Base-by-base conservation (phyloP, 1,284 basidiomycete genomes). In the Naganishia sp. region DNA sequence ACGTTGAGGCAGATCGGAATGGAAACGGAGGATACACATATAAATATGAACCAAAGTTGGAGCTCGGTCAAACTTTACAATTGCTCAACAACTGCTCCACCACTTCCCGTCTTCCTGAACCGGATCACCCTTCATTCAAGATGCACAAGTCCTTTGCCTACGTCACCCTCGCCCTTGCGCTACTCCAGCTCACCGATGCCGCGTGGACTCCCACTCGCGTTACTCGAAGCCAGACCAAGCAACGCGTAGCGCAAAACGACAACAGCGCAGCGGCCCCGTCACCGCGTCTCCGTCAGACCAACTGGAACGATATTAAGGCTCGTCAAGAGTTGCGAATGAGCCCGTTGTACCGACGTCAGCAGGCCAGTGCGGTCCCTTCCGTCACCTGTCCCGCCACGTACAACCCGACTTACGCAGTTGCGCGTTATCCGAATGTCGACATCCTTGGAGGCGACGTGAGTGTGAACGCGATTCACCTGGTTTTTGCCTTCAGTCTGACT, bases 281-380 rank as follows among this genome's bases (percentile, higher is more conserved):
- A 3, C 23, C 43, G 5, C 45, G 58, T 10, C 47, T 51, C 4
- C 58, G 41, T 23, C 58, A 61, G 35, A 61, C 58, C 21, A 61
- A 10, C 35, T 51, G 58, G 35, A 47, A 50, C 13, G 58, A 61
- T 25, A 61, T 61, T n/a, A 47, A 51, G 31, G 47, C 58, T n/a
- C 58, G 58, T 10, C 25, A 61, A 18, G 47, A 23, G 7, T 9
- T 25, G 4, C 58, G 58, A 47, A 25, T n/a, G 47, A 61, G 39
- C 31, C 58, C 58, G 4, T 41, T 61, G 10, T 61, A 61, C 47
- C 45, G 45, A 42, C 45, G 58, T 17, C 46, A 49, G 41, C 47
- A 42, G 21, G 58, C 35, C 2, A 61, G 58, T 28, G 58, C 21
- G n/a, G 11, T 28, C 11, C 46, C 57, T n/a, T 49, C 31, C n/a